phyloP scores from a whole-genome alignment of 192 early-diverging fungal species.

The Coemansia sp. region DNA sequence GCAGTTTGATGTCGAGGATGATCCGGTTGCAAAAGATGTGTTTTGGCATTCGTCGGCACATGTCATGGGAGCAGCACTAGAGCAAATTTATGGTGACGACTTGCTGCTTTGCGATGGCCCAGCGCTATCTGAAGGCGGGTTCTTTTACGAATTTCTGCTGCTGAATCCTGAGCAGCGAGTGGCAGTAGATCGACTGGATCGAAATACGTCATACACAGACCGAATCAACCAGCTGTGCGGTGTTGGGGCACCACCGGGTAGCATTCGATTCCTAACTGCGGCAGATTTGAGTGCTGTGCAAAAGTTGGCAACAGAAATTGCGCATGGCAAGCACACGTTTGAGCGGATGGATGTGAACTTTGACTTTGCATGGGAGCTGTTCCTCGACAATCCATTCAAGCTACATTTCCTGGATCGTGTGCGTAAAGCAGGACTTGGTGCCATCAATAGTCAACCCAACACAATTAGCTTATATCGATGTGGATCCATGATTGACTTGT shows the following conservation, averaged over 20 bases:
- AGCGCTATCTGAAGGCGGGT: slow-evolving; percentile 66
- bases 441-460: slow-evolving; percentile 7
- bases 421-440: neutral
- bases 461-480: slow-evolving; percentile 67
- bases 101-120: slow-evolving; percentile 72
- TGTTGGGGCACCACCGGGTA: neutral
- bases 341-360: slow-evolving; percentile 64
- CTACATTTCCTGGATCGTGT: slow-evolving; percentile 59
- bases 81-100: slow-evolving; percentile 66
- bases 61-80: slow-evolving; percentile 71
- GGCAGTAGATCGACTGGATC: slow-evolving; percentile 17
- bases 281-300: slow-evolving; percentile 59
- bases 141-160: slow-evolving; percentile 77
- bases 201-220: slow-evolving; percentile 14
- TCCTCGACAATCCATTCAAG: slow-evolving; percentile 75
- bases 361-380: slow-evolving; percentile 61
- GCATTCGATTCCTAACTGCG: slow-evolving; percentile 51
- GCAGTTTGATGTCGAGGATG: slow-evolving; percentile 40
- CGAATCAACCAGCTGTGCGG: slow-evolving; percentile 33
- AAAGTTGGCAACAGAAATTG: slow-evolving; percentile 55
- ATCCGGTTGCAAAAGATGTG: slow-evolving; percentile 42
- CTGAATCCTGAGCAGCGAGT: slow-evolving; percentile 22
- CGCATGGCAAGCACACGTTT: slow-evolving; percentile 58
- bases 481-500: slow-evolving; percentile 73
- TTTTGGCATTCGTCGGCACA: slow-evolving; percentile 73